These are phyloP conservation scores for Saccharomycopsis sp. DNA, from an alignment of 805 yeast genomes.

Conservation along the genomic window DNA sequence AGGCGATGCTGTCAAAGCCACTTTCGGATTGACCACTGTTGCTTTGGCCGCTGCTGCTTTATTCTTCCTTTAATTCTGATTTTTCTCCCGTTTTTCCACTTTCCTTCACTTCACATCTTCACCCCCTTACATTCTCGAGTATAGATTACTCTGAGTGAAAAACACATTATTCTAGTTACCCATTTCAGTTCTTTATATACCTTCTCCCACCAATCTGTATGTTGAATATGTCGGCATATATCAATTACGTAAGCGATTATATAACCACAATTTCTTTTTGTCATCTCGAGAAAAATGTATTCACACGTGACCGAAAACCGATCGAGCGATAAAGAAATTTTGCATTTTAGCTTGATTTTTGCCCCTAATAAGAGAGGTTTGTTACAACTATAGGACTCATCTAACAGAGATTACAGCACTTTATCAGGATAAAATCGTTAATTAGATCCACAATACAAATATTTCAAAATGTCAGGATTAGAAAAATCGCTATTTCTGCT, in stretches of 20 bases:
- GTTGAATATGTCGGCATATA: too few relatives aligned
- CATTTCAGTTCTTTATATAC: background rate
- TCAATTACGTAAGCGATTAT: background rate
- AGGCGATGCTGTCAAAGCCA: conserved; percentile 13
- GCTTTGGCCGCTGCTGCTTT: conserved; percentile 15
- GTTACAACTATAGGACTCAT: too few relatives aligned
- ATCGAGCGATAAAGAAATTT: too few relatives aligned
- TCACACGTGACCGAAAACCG: too few relatives aligned
- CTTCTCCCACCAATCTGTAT: too few relatives aligned
- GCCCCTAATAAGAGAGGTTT: background rate
- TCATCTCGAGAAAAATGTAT: background rate
- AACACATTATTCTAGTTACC: background rate
- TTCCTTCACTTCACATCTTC: background rate
- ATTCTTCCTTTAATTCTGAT: conserved; percentile 7
- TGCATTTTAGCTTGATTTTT: too few relatives aligned
- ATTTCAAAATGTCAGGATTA: conserved; percentile 34
- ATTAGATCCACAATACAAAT: too few relatives aligned
- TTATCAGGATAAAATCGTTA: too few relatives aligned
- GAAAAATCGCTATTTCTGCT: conserved; percentile 56
- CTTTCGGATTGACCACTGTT: conserved; percentile 9
- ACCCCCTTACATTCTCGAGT: background rate
- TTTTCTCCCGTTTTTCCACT: background rate
- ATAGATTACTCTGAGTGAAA: background rate
- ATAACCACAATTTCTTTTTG: background rate
- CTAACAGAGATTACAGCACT: too few relatives aligned